Conservation (phyloP, 1,284 basidiomycete genomes). For the Cryptococcus maquisensis region DNA sequence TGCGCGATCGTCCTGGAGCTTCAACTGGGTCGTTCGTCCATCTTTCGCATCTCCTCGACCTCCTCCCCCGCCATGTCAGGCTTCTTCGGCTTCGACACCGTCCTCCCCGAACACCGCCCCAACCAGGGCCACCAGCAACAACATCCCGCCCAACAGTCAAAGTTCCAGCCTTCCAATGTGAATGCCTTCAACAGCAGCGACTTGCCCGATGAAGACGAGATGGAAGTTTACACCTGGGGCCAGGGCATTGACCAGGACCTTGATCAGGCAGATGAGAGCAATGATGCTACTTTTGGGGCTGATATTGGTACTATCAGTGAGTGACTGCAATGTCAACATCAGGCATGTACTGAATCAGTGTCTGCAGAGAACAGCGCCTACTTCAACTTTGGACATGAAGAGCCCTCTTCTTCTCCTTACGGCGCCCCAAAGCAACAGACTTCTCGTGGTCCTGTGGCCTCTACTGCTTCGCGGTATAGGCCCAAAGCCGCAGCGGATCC, state of each 20-base stretch:
- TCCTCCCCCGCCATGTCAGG: slow-evolving; percentile 40
- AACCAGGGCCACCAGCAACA: slow-evolving; percentile 2
- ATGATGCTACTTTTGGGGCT: slow-evolving; percentile 92
- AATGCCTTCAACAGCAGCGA: slow-evolving; percentile 47
- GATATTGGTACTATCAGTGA: slow-evolving; percentile 61
- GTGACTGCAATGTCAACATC: slow-evolving; percentile 29
- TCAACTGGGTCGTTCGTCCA: no score
- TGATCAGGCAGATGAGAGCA: slow-evolving; percentile 84
- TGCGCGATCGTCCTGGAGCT: no score
- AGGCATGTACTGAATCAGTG: neutral
- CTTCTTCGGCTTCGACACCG: slow-evolving; percentile 49
- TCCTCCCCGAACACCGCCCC: slow-evolving; percentile 34
- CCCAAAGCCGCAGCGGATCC: slow-evolving; percentile 40
- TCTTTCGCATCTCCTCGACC: neutral
- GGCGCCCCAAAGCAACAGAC: neutral
- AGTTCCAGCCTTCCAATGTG: slow-evolving; percentile 18
- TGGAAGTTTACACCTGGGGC: slow-evolving; percentile 58
- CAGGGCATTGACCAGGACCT: slow-evolving; percentile 79
- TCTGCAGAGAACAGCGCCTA: neutral
- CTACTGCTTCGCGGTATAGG: slow-evolving; percentile 38
- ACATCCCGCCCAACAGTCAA: slow-evolving; percentile 10
- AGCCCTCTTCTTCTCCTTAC: neutral
- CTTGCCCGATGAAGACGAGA: slow-evolving; percentile 60
- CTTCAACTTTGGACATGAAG: neutral
- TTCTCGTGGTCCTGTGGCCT: slow-evolving; percentile 29